These are phyloP conservation scores for Suillus subluteus DNA, from an alignment of 768 basidiomycete species.

Conservation along the genomic window DNA sequence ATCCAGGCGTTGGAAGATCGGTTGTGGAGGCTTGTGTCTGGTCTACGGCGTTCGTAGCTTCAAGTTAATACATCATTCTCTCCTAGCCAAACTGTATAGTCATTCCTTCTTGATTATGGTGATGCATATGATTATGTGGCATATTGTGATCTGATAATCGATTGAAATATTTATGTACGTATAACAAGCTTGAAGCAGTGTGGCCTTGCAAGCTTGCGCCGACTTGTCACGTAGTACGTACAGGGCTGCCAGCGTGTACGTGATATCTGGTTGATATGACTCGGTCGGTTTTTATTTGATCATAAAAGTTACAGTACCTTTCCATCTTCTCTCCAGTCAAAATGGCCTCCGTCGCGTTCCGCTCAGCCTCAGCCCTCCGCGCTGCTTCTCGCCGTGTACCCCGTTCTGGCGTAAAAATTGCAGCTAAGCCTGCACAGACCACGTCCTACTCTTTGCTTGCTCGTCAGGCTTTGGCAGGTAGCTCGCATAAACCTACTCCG, in stretches of 20 bases:
- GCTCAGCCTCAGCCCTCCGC: constrained; percentile 68
- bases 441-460: constrained; percentile 75
- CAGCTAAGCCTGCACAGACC: constrained; percentile 46
- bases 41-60: not conserved
- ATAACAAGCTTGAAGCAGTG: not conserved
- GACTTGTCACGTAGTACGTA: not conserved
- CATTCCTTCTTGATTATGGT: not conserved
- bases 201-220: not conserved
- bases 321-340: constrained; percentile 30
- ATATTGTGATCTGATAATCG: not conserved
- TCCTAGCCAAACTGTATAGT: not conserved
- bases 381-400: constrained; percentile 69
- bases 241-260: not conserved
- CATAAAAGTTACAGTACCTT: constrained; percentile 1
- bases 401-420: constrained; percentile 45
- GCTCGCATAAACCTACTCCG: constrained; percentile 36
- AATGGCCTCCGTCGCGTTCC: constrained; percentile 67
- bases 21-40: constrained; percentile 48
- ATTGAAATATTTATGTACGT: not conserved
- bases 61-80: not conserved
- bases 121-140: not conserved
- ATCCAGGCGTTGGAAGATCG: constrained; percentile 65
- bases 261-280: not conserved
- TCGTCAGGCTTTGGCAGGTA: constrained; percentile 39
- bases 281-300: not conserved